Conservation (phyloP, 169 alveolate species). For the Plasmodium blacklocki region DNA sequence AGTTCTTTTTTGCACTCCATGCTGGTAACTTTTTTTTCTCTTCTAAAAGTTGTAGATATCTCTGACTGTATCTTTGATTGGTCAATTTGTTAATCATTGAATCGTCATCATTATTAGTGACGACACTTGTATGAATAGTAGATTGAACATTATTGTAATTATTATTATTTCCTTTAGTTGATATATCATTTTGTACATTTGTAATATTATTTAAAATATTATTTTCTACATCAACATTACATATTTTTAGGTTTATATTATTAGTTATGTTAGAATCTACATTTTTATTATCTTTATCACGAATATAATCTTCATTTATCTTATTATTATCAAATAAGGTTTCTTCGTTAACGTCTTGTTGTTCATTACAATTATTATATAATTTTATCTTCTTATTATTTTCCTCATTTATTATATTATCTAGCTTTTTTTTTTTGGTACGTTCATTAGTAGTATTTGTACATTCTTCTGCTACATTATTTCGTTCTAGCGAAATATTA, state of each 20-base stretch:
- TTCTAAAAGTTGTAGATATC: constrained; percentile 87
- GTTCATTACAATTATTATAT: background rate
- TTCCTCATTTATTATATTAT: constrained; percentile 12
- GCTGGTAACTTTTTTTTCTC: constrained; percentile 90
- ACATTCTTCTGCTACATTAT: background rate
- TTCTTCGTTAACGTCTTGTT: constrained; percentile 4
- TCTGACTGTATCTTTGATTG: constrained; percentile 79
- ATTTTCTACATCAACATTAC: background rate
- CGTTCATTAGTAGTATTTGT: constrained; percentile 4
- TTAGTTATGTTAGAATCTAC: background rate
- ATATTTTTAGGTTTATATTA: background rate
- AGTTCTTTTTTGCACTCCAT: constrained; percentile 90
- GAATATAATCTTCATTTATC: background rate
- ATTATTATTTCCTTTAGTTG: background rate
- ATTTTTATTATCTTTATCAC: background rate
- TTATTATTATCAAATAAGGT: background rate
- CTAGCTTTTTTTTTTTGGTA: constrained; percentile 18
- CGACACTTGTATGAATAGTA: too few relatives aligned
- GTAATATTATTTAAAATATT: background rate
- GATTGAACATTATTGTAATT: background rate
- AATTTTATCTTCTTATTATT: constrained; percentile 31
- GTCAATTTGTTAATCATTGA: constrained; percentile 53
- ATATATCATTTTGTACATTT: background rate
- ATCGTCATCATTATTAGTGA: background rate
- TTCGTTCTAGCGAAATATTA: constrained; percentile 2